Evolutionary conservation across 1,284 basidiomycete species (phyloP).

Genomic region (Anthracocystis setariae): DNA sequence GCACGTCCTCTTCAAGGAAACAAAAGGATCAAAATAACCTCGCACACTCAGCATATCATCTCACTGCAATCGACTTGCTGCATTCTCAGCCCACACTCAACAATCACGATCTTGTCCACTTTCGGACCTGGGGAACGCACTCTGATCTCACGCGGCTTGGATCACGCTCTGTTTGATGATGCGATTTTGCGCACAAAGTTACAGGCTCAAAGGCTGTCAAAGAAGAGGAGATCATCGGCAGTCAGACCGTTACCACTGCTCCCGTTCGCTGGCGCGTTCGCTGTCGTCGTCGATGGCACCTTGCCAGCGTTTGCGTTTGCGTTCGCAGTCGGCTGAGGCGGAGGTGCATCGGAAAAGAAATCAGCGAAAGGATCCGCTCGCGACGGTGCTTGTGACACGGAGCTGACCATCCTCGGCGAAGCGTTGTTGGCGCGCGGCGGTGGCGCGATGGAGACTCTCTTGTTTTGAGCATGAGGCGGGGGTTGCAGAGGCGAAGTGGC

Average conservation of each 20-base stretch:
- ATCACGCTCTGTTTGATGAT: too few species aligned
- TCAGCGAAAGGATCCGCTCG: constrained; percentile 23
- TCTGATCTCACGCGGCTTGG: too few species aligned
- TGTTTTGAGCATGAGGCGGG: constrained; percentile 23
- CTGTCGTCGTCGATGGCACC: background rate
- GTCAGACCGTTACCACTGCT: constrained; percentile 19
- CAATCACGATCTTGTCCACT: too few species aligned
- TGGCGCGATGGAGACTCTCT: constrained; percentile 24
- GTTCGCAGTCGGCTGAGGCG: background rate
- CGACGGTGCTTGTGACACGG: background rate
- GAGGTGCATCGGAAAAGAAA: constrained; percentile 27
- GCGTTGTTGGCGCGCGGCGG: constrained; percentile 22
- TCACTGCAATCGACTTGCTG: background rate
- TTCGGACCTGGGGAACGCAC: too few species aligned
- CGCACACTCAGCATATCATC: background rate
- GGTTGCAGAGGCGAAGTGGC: constrained; percentile 30
- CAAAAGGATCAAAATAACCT: constrained; percentile 52
- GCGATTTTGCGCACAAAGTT: background rate
- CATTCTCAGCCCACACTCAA: background rate
- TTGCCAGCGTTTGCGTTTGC: background rate
- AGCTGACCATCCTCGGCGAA: constrained; percentile 9
- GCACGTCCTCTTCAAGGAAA: constrained; percentile 64
- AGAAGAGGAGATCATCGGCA: constrained; percentile 45
- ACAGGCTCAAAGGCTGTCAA: constrained; percentile 33
- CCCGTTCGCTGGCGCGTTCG: constrained; percentile 5